Base-by-base conservation (phyloP, 805 yeast species). In the Yamadazyma nakazawae region DNA sequence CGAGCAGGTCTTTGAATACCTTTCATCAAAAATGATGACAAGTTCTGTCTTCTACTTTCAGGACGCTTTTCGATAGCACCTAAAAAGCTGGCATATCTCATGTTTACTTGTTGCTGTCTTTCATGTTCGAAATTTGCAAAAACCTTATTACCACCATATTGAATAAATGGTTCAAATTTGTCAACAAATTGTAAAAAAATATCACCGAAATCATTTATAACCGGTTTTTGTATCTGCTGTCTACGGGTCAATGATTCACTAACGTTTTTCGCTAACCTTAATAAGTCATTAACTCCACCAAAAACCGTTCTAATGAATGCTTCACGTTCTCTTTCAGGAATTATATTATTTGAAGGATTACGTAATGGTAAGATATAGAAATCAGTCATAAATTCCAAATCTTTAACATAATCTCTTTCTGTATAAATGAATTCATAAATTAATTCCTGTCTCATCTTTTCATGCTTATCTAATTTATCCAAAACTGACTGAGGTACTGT, bases 1-100 rank as follows among this genome's bases (percentile, higher is more conserved):
- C 98, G 76, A 9, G 97, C 98, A 28, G 97, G 90, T 62, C 99
- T 80, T 13, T 97, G 90, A 2, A 96, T 91, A 43, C 98, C 97
- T 60, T 92, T 95, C 6, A 96, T 88, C 53, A 94, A 75, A 59
- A 90, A 94, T 0, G 98, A 94, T 21, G 92, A 87, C 45, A 94
- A 82, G 66, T 95, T 97, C 49, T 92, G 81, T 67, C 90, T 88
- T 58, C 96, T 79, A 32, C 89, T 80, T 70, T 88, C 96, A 3
- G 88, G 88, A 53, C 85, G 73, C 58, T 88, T 80, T 57, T 88
- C 95, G 4, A 91, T 86, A 47, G 89, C 97, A 59, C 88, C 96
- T 47, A 92, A 88, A 64, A 94, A 94, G 59, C 94, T 74, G n/a
- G 96, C 91, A 71, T 94, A 92, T 50, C 86, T 79, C 40, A 96